Evolutionary conservation across 2,329 filamentous ascomycete genomes (phyloP).

Genomic region (Apiospora sp.): DNA sequence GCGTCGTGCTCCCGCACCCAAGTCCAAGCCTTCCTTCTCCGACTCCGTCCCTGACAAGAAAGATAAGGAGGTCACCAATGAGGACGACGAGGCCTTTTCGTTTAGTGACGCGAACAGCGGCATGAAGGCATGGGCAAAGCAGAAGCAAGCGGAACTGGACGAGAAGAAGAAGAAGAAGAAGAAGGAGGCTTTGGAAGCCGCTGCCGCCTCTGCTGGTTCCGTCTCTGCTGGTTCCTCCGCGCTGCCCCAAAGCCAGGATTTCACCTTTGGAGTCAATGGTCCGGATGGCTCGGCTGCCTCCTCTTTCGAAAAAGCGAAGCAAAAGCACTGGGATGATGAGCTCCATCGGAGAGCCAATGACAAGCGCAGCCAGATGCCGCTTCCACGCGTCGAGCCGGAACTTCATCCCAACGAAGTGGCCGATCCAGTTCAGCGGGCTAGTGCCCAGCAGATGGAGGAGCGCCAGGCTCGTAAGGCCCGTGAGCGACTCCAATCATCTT

Average conservation of each 20-base stretch:
- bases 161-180: neutral
- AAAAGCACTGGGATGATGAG: too few species aligned
- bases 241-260: too few species aligned
- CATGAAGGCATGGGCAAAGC: neutral
- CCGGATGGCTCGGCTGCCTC: too few species aligned
- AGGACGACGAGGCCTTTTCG: neutral
- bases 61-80: neutral
- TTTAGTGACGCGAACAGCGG: neutral
- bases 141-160: neutral
- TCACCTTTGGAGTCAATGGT: too few species aligned
- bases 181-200: neutral
- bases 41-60: neutral
- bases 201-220: neutral
- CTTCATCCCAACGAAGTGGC: too few species aligned
- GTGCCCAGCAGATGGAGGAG: too few species aligned
- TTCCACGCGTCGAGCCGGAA: neutral
- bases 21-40: neutral
- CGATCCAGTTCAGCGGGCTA: too few species aligned
- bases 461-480: too few species aligned
- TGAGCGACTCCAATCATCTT: too few species aligned
- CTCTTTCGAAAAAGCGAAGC: too few species aligned
- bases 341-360: too few species aligned
- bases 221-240: neutral
- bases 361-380: neutral
- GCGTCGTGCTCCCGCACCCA: neutral